Evolutionary conservation across 768 basidiomycete species (phyloP).

Genomic region (Phaeotremella fagi): DNA sequence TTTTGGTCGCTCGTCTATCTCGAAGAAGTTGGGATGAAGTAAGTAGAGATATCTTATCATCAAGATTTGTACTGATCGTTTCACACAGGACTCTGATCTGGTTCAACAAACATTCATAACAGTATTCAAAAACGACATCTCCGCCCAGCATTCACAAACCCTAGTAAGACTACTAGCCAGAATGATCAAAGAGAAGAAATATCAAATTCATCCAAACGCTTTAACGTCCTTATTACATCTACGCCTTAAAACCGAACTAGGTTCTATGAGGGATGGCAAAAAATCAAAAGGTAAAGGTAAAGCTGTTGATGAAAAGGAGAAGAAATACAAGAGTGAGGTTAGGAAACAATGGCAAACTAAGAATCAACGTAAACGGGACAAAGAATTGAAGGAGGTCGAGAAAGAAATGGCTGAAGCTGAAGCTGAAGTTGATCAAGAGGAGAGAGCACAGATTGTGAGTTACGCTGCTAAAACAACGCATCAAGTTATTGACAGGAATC

Average conservation of each 20-base stretch:
- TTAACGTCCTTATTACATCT: constrained; percentile 77
- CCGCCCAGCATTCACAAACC: constrained; percentile 77
- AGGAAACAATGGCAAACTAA: constrained; percentile 77
- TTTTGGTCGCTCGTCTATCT: constrained; percentile 75
- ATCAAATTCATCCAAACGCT: constrained; percentile 82
- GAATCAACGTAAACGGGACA: constrained; percentile 76
- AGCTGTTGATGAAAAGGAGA: constrained; percentile 56
- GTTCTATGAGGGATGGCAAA: constrained; percentile 61
- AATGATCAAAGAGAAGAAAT: constrained; percentile 91
- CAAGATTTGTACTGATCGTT: constrained; percentile 4
- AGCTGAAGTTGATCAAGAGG: constrained; percentile 87
- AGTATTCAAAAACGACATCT: constrained; percentile 76
- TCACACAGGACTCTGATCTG: constrained; percentile 68
- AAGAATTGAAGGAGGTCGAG: constrained; percentile 83
- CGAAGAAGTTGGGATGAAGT: constrained; percentile 86
- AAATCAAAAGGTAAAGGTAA: constrained; percentile 52
- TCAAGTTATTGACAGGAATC: neutral
- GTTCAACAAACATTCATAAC: constrained; percentile 75
- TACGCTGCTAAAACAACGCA: neutral
- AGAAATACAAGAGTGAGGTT: constrained; percentile 46
- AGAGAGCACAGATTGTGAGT: constrained; percentile 73
- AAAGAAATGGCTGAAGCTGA: constrained; percentile 91
- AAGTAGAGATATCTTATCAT: constrained; percentile 29
- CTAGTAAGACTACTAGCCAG: constrained; percentile 83
- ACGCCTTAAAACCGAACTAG: constrained; percentile 78